A percentile compares a stretch with the other conserved stretches of the same genome.
Conservation (phyloP, 108 stramenopile genomes). For the Cyclotella atomus region DNA sequence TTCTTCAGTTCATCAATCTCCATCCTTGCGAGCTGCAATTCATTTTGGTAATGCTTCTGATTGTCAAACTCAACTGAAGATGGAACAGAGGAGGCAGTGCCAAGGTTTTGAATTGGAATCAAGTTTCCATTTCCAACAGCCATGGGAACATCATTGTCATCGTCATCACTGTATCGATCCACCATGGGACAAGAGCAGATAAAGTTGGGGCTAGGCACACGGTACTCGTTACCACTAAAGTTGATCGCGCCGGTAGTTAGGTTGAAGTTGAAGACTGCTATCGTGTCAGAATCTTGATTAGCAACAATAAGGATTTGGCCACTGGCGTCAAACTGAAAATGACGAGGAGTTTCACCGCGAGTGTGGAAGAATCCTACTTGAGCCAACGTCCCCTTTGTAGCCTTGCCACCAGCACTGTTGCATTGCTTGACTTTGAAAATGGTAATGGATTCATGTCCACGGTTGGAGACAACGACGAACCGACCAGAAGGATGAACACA, state of each 20-base stretch:
- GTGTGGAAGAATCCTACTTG: conserved; percentile 93
- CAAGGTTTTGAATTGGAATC: background rate
- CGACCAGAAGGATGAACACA: conserved; percentile 89
- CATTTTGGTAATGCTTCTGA: conserved; percentile 22
- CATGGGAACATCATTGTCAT: conserved; percentile 4
- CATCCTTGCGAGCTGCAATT: conserved; percentile 40
- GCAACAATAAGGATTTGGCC: conserved; percentile 92
- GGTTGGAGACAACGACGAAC: conserved; percentile 92
- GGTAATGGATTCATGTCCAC: conserved; percentile 94
- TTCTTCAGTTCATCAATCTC: conserved; percentile 43
- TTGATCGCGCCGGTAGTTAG: conserved; percentile 83
- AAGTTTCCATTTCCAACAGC: conserved; percentile 12
- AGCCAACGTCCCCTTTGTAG: conserved; percentile 66
- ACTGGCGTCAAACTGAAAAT: conserved; percentile 92
- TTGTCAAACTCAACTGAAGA: background rate
- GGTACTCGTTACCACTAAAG: conserved; percentile 90
- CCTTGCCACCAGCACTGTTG: conserved; percentile 48
- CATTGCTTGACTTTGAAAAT: conserved; percentile 77
- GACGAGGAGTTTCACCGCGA: conserved; percentile 91
- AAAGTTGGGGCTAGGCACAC: conserved; percentile 93
- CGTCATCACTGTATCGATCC: conserved; percentile 32
- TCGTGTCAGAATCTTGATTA: conserved; percentile 92
- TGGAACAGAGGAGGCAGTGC: background rate
- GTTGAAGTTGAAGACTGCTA: conserved; percentile 91
- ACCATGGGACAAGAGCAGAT: conserved; percentile 82